Percentiles rank a stretch among this genome's conserved stretches.
Evolutionary conservation across 331 rosid species (phyloP).

Genomic region (Dryas integrifolia): DNA sequence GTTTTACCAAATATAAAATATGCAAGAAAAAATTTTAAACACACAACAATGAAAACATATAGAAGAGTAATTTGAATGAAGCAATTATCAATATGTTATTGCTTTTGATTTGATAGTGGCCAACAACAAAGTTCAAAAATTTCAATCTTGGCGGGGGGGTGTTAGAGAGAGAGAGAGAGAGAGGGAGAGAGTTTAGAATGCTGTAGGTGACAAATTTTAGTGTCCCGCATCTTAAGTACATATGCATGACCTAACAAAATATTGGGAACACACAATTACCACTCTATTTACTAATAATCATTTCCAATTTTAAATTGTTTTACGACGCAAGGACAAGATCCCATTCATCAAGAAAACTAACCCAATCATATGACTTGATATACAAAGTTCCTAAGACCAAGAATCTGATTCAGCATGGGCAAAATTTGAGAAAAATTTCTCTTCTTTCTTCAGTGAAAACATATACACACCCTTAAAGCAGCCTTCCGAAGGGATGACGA

Average conservation of each 20-base stretch:
- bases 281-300: neutral
- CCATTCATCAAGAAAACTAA: constrained; percentile 1
- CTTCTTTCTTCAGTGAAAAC: constrained; percentile 1
- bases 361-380: constrained; percentile 17
- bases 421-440: neutral
- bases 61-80: neutral
- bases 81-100: neutral
- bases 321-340: neutral
- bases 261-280: neutral
- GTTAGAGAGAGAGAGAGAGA: no score
- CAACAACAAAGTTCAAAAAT: neutral
- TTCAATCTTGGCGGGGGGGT: neutral
- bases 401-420: constrained; percentile 1
- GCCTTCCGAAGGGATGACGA: constrained; percentile 97
- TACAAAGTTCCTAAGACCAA: constrained; percentile 14
- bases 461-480: constrained; percentile 84
- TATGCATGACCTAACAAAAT: neutral
- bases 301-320: neutral
- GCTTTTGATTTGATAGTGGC: neutral
- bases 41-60: neutral
- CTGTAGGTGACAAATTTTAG: neutral
- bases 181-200: neutral
- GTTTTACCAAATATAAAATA: neutral
- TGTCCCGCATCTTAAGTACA: neutral
- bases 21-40: neutral